Evolutionary conservation across 768 basidiomycete genomes (phyloP), one percentile per base, ranked within the genome.

Genomic region (Hygrocybe punicea): DNA sequence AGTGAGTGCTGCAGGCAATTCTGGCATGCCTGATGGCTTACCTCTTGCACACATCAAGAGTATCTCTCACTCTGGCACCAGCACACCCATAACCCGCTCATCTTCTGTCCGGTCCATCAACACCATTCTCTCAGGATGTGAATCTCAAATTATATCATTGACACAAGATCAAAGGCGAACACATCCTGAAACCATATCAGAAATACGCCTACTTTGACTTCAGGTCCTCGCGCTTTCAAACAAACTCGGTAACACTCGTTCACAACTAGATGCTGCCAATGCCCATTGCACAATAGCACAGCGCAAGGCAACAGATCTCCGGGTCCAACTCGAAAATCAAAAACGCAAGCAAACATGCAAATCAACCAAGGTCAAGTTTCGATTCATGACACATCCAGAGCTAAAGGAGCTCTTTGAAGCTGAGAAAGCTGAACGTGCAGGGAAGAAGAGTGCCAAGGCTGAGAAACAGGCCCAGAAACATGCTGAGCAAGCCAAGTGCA

Each of bases 401-500:
- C 40, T 56, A 14, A 40, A 25, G 44, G 58, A 39, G 37, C 36
- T 37, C 13, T 56, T 56, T 36, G 48, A 60, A 21, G 39, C 42
- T 23, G 40, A 55, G 33, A 36, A 54, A 14, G 53, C 53, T 17
- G 58, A 45, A 17, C 14, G 44, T 37, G 23, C 9, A 21, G 42
- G 55, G 25, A 19, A 47, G 44, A 53, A 54, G 33, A 54, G 44
- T 8, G 39, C 33, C 14, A 23, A 21, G 19, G 39, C 55, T 39
- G 54, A 60, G 44, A 60, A 56, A 36, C 48, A 60, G 50, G 58
- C 58, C n/a, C 25, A 51, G 44, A 60, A 56, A 35, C 19, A 19
- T 23, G 55, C 50, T n/a, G 46, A 56, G 36, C 25, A 44, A 9
- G 55, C 45, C 23, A 69, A 68, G 21, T 33, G 34, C 44, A 57